Conservation (phyloP, 345 rosid species). For the Balakata baccata region DNA sequence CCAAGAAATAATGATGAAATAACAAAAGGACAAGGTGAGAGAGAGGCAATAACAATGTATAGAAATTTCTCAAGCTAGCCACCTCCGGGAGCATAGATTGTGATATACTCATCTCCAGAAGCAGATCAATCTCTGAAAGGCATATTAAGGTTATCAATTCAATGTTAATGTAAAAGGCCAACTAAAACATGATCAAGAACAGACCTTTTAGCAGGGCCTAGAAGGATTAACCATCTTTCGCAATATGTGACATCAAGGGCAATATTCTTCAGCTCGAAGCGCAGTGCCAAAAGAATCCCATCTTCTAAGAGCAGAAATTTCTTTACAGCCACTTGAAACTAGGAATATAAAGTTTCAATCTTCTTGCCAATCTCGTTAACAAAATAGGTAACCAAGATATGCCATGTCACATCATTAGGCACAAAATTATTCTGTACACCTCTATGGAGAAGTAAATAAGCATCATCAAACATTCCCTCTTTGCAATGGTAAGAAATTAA, state of each 20-base stretch:
- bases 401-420: constrained; percentile 68
- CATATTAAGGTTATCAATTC: no score
- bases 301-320: no score
- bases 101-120: no score
- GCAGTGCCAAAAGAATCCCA: no score
- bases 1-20: no score
- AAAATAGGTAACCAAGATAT: constrained; percentile 50
- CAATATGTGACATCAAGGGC: background rate
- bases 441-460: constrained; percentile 50
- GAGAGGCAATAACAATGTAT: no score
- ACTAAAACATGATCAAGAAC: background rate
- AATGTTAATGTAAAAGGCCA: no score
- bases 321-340: background rate
- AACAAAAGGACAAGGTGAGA: no score
- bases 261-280: no score
- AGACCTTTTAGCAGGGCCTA: background rate
- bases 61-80: no score
- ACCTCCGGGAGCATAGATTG: no score
- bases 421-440: constrained; percentile 53
- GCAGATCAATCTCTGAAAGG: no score
- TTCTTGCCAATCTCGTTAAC: constrained; percentile 11
- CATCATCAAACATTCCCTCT: constrained; percentile 53
- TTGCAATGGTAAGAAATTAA: constrained; percentile 71
- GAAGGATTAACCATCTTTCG: background rate
- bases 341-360: background rate